Base-by-base conservation (phyloP, 2,329 filamentous ascomycete species). In the Fusarium poae region DNA sequence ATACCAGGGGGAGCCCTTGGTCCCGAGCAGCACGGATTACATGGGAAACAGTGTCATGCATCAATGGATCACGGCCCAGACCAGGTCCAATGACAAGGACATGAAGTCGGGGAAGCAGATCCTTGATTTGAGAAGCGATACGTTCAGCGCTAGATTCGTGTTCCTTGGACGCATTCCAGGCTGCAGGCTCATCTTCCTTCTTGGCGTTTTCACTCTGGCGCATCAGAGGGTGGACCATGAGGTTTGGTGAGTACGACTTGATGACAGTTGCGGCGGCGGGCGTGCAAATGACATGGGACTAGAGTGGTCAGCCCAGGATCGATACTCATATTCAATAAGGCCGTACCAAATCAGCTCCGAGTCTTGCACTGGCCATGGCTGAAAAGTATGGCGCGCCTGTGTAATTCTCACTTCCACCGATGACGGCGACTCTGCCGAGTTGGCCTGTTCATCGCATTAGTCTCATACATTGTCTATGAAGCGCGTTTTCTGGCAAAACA, bases 181-280 rank as follows among this genome's bases (percentile, higher is more conserved):
- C 79, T 25, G 81, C 78, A 54, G 87, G 81, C 72, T 88, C 84
- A 23, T 81, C 76, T 29, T 65, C 56, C 25, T 43, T 68, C 37
- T 76, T 74, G 29, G 80, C 76, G 7, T 77, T 60, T 13, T 80
- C 76, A 45, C 89, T 88, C 79, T 96, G 93, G 30, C 93, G 92
- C 89, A 99, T 95, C 71, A 97, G 88, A 1, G 96, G 96, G 79
- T 98, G 96, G 13, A 99, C 96, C 95, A 99, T 99, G 29, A 99
- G 85, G 78, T 98, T 97, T 4, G 96, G 96, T 21, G 94, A 97
- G 83, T 98, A 99, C 6, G 93, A 93, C 83, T 99, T 99, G 82
- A 99, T 97, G 37, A 97, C 94, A 75, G 88, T 85, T 46, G 87
- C 93, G 4, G 96, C 96, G 56, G 88, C 91, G 12, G 92, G 93